Conservation (phyloP, 495 filamentous ascomycete species). For the Haplographium delicatum region DNA sequence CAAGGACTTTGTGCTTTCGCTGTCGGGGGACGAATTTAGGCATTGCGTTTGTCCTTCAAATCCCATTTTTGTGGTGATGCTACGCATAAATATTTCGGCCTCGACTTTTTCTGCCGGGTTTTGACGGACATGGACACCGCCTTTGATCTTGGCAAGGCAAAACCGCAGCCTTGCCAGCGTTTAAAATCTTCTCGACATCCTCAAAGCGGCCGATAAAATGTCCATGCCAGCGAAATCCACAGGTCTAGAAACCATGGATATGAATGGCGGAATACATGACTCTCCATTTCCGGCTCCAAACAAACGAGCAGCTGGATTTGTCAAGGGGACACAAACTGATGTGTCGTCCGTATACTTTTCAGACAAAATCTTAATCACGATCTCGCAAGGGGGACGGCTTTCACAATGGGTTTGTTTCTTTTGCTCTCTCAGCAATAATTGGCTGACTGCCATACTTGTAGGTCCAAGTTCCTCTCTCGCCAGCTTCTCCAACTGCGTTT, state of each 20-base stretch:
- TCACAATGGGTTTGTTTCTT: constrained; percentile 76
- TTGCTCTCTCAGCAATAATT: too few species aligned
- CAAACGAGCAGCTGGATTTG: constrained; percentile 56
- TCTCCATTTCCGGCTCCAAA: constrained; percentile 65
- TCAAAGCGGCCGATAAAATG: neutral
- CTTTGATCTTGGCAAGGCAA: constrained; percentile 2
- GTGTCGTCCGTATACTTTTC: constrained; percentile 68
- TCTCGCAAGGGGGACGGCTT: constrained; percentile 79
- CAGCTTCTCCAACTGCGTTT: constrained; percentile 53
- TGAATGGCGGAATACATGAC: constrained; percentile 8
- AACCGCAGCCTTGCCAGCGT: constrained; percentile 2
- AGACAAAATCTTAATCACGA: constrained; percentile 88
- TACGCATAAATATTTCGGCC: too few species aligned
- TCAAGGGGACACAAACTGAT: constrained; percentile 67
- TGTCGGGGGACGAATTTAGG: constrained; percentile 72
- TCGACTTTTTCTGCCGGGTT: constrained; percentile 3
- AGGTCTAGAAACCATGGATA: constrained; percentile 1
- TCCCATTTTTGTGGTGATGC: too few species aligned
- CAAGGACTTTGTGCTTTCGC: constrained; percentile 69
- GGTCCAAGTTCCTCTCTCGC: constrained; percentile 83
- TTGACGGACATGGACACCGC: too few species aligned
- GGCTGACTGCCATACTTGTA: constrained; percentile 39
- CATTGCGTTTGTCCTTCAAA: constrained; percentile 40
- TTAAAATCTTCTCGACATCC: neutral
- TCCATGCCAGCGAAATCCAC: constrained; percentile 7